phyloP scores from a whole-genome alignment of 495 filamentous ascomycete genomes.

The Xylaria flabelliformis region DNA sequence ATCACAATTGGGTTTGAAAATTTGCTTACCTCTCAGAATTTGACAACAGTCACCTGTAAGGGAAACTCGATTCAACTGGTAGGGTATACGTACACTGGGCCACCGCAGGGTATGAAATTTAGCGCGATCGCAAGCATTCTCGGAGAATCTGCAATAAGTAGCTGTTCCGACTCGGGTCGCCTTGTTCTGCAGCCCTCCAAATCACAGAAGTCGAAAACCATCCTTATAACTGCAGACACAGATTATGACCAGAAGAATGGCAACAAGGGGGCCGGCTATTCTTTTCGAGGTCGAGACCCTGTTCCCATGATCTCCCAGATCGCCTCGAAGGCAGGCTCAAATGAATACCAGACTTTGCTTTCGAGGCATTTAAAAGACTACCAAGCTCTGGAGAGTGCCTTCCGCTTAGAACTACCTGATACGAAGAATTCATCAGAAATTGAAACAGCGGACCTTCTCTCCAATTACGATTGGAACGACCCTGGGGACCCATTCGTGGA shows the following conservation, averaged over 20 bases:
- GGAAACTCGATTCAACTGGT: constrained; percentile 36
- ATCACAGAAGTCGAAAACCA: constrained; percentile 28
- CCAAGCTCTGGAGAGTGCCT: constrained; percentile 40
- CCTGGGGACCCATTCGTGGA: constrained; percentile 54
- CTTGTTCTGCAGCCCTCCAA: background rate
- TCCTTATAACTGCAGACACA: constrained; percentile 53
- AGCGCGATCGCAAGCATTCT: constrained; percentile 34
- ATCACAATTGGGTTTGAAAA: constrained; percentile 47
- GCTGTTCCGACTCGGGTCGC: constrained; percentile 27
- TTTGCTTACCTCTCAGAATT: constrained; percentile 30
- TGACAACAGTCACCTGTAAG: constrained; percentile 39
- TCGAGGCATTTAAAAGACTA: constrained; percentile 52
- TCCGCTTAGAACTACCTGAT: constrained; percentile 53
- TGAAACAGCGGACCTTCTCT: constrained; percentile 49
- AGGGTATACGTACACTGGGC: constrained; percentile 38
- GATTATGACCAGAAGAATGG: constrained; percentile 55
- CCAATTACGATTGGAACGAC: constrained; percentile 37
- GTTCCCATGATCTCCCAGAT: constrained; percentile 40
- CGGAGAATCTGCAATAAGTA: constrained; percentile 28
- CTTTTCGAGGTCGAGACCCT: constrained; percentile 56
- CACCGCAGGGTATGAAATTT: constrained; percentile 49
- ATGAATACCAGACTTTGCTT: constrained; percentile 39
- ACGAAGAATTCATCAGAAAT: constrained; percentile 38
- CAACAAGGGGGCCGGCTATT: constrained; percentile 47
- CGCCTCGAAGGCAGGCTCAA: constrained; percentile 39